Evolutionary conservation across 805 yeast genomes (phyloP), one percentile per base, ranked within the genome.

Genomic region (Pichia kluyveri): DNA sequence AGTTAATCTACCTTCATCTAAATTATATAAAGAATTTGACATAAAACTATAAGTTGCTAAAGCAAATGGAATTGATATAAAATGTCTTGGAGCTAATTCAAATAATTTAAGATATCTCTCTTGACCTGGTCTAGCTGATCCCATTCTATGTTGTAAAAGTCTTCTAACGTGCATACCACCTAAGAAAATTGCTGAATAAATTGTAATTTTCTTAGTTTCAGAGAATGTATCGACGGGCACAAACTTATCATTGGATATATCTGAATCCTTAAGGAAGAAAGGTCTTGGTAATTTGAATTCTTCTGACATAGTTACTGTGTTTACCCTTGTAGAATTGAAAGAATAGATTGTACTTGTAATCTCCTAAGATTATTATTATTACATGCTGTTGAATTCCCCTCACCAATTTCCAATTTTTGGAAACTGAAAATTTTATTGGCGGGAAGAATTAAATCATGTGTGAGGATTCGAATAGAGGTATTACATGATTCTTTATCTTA

Each of bases 91-190:
- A 6, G 51, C 45, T 28, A 66, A 49, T 47, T 63, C 63, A 46
- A 66, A 64, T 42, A 66, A 44, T 10, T 59, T 50, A 37, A 66
- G 52, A 48, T 65, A 66, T 40, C 62, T 53, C n/a, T 63, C 65
- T 42, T 58, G 58, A 47, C 71, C 68, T 10, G 71, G 69, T 60
- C 70, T 62, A 2, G 69, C 65, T 11, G 69, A 56, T 10, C 69
- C 70, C 51, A 60, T 66, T 51, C 68, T 56, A 41, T 60, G 60
- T 51, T 67, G 70, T 32, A 66, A 43, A 46, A 62, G 43, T 49
- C 70, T 58, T 59, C 71, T 61, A 23, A 66, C 49, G 40, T 67
- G 69, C 64, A 62, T 63, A 48, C 69, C 71, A 19, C 64, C 66
- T 18, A 66, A 51, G 42, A 67, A 56, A 12, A 66, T 47, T n/a